Conservation (phyloP, 768 basidiomycete species). For the Leccinellum albellum region DNA sequence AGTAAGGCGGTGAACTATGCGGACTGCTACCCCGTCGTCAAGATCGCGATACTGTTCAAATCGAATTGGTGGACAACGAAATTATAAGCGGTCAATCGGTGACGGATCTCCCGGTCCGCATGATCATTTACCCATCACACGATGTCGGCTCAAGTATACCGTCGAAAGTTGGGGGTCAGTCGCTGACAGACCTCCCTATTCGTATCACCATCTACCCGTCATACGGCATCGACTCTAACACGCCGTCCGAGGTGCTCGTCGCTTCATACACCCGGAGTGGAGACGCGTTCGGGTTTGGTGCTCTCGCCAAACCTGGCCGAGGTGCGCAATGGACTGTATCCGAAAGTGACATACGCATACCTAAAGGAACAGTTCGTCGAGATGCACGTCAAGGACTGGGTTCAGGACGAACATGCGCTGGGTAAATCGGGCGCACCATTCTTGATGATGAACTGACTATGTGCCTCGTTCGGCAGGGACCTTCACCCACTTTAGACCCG, state of each 20-base stretch:
- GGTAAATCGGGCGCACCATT: conserved; percentile 23
- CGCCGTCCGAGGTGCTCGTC: conserved; percentile 8
- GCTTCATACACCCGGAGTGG: background rate
- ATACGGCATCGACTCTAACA: conserved; percentile 1
- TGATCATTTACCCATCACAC: conserved; percentile 7
- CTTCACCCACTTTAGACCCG: conserved; percentile 37
- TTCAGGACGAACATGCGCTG: conserved; percentile 28
- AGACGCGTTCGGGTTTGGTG: background rate
- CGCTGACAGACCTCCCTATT: conserved; percentile 9
- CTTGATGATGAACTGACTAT: background rate
- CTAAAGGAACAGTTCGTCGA: conserved; percentile 7
- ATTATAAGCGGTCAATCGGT: background rate
- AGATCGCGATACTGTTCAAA: conserved; percentile 11
- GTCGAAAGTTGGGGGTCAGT: background rate
- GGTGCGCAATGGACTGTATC: background rate
- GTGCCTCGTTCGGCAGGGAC: conserved; percentile 25
- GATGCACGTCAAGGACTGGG: conserved; percentile 33
- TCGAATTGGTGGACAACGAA: conserved; percentile 13
- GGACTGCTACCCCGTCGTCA: background rate
- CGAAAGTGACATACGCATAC: conserved; percentile 2
- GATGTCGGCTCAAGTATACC: conserved; percentile 6
- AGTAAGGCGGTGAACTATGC: conserved; percentile 4
- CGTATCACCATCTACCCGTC: conserved; percentile 7
- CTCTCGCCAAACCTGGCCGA: background rate
- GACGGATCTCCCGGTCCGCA: conserved; percentile 9